Base-by-base conservation (phyloP, 768 basidiomycete genomes). In the Chalciporus sphaerocephalus region DNA sequence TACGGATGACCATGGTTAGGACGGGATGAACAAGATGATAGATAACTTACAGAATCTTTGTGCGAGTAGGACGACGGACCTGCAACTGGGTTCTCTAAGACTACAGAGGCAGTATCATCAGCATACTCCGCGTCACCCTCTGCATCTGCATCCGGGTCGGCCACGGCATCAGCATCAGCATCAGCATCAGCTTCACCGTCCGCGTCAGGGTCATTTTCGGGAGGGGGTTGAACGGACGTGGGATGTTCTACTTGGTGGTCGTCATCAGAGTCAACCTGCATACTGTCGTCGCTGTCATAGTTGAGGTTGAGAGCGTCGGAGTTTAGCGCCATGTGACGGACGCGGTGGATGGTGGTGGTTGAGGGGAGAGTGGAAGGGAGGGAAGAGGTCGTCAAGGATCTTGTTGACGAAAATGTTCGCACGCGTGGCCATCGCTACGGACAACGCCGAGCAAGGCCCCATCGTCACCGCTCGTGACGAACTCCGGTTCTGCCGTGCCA, bases 231-330 rank as follows among this genome's bases (percentile, higher is more conserved):
- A 6, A n/a, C 24, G 43, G 66, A 61, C 37, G 56, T 34, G 20
- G 53, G 33, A 3, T 13, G 47, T 6, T 51, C 20, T 28, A 45
- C 24, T 23, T 49, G 47, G 18, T 48, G 53, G 66, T 75, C 74
- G 51, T 65, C 57, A 61, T 78, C 79, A 48, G 79, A 80, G 74
- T 87, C 84, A 67, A 86, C 66, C 60, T 83, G 75, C 85, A 87
- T 87, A 62, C 80, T 78, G 57, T 81, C 70, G 49, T 72, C 71
- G 51, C 68, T 69, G 68, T 63, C 62, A 36, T 81, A 83, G 66
- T 71, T 70, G 64, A 79, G 66, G 68, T 72, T 72, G 64, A 80
- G 77, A 54, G 71, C 69, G 57, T 68, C 67, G 57, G 66, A 56
- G 40, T 51, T 59, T 63, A 57, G 65, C 64, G 66, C 61, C 67